phyloP scores from a whole-genome alignment of 1,284 basidiomycete species.

The Heliocybe sulcata region DNA sequence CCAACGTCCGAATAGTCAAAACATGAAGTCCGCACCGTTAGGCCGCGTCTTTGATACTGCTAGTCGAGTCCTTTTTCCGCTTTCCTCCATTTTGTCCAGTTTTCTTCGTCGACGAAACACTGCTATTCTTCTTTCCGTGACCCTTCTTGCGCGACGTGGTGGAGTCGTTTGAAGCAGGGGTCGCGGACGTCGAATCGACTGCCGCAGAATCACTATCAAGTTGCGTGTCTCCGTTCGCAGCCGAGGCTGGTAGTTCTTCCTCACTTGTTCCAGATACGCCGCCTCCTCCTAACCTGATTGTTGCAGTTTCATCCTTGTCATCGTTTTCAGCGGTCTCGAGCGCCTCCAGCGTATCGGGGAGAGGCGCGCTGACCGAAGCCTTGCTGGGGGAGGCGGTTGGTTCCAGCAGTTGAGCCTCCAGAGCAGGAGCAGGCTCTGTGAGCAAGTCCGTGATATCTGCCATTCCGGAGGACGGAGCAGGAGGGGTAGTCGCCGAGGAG shows the following conservation, averaged over 20 bases:
- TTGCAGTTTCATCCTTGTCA: conserved; percentile 23
- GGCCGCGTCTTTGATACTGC: conserved; percentile 23
- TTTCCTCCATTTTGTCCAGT: conserved; percentile 37
- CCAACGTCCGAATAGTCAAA: conserved; percentile 1
- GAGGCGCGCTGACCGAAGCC: not conserved
- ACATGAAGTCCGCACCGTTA: conserved; percentile 1
- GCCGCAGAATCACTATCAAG: conserved; percentile 18
- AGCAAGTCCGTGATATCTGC: conserved; percentile 37
- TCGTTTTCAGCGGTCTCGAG: conserved; percentile 8
- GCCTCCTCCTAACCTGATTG: conserved; percentile 52
- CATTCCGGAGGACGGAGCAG: conserved; percentile 13
- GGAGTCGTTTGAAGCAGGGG: conserved; percentile 13
- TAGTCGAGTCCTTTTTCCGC: conserved; percentile 47
- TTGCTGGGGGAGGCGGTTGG: conserved; percentile 7
- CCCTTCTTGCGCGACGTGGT: conserved; percentile 24
- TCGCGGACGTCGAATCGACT: conserved; percentile 20
- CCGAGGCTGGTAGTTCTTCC: conserved; percentile 18
- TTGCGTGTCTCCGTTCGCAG: conserved; percentile 14
- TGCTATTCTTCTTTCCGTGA: conserved; percentile 39
- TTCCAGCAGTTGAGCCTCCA: conserved; percentile 26
- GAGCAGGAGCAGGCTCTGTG: conserved; percentile 28
- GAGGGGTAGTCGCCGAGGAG: conserved; percentile 5
- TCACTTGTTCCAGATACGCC: conserved; percentile 32
- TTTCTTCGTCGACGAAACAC: conserved; percentile 50
- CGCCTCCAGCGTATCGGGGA: not conserved